Base-by-base conservation (phyloP, 2,329 filamentous ascomycete species). In the Aureobasidium sp. region DNA sequence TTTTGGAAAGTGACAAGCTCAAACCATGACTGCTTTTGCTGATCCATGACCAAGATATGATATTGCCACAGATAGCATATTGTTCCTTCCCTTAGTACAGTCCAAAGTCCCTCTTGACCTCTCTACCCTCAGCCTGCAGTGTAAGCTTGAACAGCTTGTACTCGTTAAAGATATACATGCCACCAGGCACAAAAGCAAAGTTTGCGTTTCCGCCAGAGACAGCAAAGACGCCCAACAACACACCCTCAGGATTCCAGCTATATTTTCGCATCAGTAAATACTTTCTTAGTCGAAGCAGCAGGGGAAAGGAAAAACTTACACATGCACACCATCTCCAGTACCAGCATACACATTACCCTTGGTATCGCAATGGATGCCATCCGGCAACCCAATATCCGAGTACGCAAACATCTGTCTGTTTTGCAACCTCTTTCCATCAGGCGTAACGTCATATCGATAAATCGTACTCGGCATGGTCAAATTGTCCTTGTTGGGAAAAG, bases 191-290 rank as follows among this genome's bases (percentile, higher is more conserved):
- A 62, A 73, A 72, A 17, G 68, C 68, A 57, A 73, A 72, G 54
- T 73, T 73, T 50, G 69, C 69, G 75, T 3, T 81, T 67, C 68
- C 81, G 8, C 66, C 67, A 11, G 65, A 67, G 11, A 73, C 67
- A 4, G 65, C 80, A 50, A 87, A 81, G 72, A 86, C 86, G 73
- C 69, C 39, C 70, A 69, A 19, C 56, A 65, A 53, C 0, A 39
- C 53, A 54, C 64, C 64, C 29, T 53, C 44, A 22, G 53, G 59
- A 33, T 61, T 64, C 63, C 62, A 65, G 8, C 53, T 57, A 6
- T 24, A 33, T 15, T 35, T 35, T 33, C n/a, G 6, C 15, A 24
- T 24, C 24, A 24, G 24, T 24, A 24, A 24, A 4, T 24, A 24
- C 2, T 24, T 24, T 24, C 24, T 24, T 24, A 24, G 24, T 24